Conservation (phyloP, 257 asterid genomes). For the Fraxinus excelsior region DNA sequence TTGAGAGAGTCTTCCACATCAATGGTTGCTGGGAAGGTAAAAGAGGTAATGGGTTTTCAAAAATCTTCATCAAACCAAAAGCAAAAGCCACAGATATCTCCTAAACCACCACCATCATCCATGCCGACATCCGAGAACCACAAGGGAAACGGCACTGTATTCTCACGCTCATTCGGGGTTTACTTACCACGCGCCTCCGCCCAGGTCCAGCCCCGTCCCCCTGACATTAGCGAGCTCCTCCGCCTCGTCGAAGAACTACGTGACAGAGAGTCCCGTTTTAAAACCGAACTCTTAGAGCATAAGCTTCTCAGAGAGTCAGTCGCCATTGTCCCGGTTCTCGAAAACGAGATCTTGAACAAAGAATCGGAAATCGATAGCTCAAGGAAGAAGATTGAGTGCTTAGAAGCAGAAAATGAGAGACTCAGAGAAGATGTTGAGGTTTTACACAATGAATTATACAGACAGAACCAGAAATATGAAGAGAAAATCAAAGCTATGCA, state of each 20-base stretch:
- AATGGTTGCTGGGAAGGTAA: constrained; percentile 86
- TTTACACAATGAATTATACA: constrained; percentile 62
- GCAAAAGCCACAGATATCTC: constrained; percentile 40
- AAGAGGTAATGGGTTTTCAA: constrained; percentile 75
- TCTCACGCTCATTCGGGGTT: constrained; percentile 74
- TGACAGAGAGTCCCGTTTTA: constrained; percentile 80
- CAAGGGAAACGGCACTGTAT: constrained; percentile 49
- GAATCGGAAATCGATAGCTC: constrained; percentile 63
- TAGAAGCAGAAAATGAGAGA: constrained; percentile 78
- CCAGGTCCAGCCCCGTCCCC: constrained; percentile 94
- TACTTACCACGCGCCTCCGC: constrained; percentile 91
- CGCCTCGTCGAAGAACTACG: constrained; percentile 73
- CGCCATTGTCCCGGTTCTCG: constrained; percentile 76
- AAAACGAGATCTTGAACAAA: constrained; percentile 56
- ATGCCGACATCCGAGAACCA: constrained; percentile 36
- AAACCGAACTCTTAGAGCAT: constrained; percentile 75
- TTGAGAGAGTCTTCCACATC: not conserved
- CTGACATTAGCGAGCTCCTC: constrained; percentile 76
- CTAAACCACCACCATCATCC: constrained; percentile 43
- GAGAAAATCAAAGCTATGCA: constrained; percentile 60
- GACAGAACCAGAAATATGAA: constrained; percentile 58
- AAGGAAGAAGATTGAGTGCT: constrained; percentile 60
- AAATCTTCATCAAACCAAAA: constrained; percentile 56
- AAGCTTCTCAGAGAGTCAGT: constrained; percentile 67
- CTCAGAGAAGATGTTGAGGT: constrained; percentile 77